Conservation (phyloP, 805 yeast genomes). For the Hagleromyces aurorensis region DNA sequence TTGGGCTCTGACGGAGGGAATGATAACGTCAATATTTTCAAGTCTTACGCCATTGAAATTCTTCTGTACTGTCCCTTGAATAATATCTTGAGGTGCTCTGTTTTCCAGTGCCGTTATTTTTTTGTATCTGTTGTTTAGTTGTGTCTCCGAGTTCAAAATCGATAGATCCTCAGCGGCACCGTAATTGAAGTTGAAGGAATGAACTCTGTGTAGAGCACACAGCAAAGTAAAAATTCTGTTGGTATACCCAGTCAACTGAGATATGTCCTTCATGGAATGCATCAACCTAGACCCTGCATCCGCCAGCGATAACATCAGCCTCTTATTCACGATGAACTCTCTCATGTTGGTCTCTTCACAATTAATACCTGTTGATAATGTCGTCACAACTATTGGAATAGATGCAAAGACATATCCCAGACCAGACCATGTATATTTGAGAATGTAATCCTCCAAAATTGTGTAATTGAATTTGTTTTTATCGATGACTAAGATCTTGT, state of each 20-base stretch:
- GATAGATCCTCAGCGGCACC: slow-evolving; percentile 28
- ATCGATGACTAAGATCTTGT: slow-evolving; percentile 47
- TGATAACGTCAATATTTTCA: slow-evolving; percentile 73
- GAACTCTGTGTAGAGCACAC: slow-evolving; percentile 74
- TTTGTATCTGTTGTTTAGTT: slow-evolving; percentile 2
- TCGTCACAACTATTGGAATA: slow-evolving; percentile 70
- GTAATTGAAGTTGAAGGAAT: slow-evolving; percentile 42
- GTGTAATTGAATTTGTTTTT: slow-evolving; percentile 59
- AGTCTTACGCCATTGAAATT: slow-evolving; percentile 73
- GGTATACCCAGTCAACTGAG: slow-evolving; percentile 86
- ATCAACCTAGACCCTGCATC: slow-evolving; percentile 93
- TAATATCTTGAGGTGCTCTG: slow-evolving; percentile 35
- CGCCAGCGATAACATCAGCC: slow-evolving; percentile 82
- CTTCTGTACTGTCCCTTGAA: slow-evolving; percentile 73
- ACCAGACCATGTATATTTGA: slow-evolving; percentile 92
- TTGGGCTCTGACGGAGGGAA: slow-evolving; percentile 59
- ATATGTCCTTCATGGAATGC: slow-evolving; percentile 88
- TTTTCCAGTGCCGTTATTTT: slow-evolving; percentile 1
- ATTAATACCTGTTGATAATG: slow-evolving; percentile 29
- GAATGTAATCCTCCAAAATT: slow-evolving; percentile 72
- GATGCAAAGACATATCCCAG: slow-evolving; percentile 89
- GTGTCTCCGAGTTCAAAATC: slow-evolving; percentile 2
- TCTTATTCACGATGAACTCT: slow-evolving; percentile 81
- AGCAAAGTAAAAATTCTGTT: slow-evolving; percentile 74
- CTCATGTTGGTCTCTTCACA: slow-evolving; percentile 60